A percentile compares a stretch with the other conserved stretches of the same genome.
phyloP scores from a whole-genome alignment of 345 rosid genomes.

The Erodium maritimum region DNA sequence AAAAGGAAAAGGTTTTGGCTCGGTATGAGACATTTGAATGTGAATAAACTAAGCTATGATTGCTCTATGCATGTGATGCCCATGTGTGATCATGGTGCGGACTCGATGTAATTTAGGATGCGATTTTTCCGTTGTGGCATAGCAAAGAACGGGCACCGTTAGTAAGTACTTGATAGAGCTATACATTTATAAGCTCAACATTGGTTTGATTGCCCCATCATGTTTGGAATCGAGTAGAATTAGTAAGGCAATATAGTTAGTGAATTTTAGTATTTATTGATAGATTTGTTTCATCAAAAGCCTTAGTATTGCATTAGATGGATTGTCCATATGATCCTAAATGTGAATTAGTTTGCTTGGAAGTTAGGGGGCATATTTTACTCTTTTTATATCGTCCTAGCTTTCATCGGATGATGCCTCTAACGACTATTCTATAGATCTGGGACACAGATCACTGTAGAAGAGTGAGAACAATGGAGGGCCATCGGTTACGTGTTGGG shows the following conservation, averaged over 20 bases:
- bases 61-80: conserved; percentile 30
- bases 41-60: background rate
- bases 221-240: background rate
- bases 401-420: conserved; percentile 1
- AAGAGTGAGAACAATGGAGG: conserved; percentile 87
- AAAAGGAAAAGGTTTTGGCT: background rate
- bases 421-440: conserved; percentile 30
- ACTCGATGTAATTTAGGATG: conserved; percentile 7
- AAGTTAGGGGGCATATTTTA: background rate
- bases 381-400: background rate
- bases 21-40: background rate
- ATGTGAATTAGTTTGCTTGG: background rate
- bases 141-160: background rate
- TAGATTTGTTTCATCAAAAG: no score
- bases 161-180: background rate
- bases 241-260: no score
- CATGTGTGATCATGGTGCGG: conserved; percentile 22
- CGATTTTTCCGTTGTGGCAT: no score
- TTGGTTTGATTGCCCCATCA: background rate
- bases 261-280: background rate
- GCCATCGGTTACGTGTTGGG: conserved; percentile 86
- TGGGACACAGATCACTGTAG: conserved; percentile 88
- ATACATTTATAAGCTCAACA: background rate
- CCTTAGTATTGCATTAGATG: background rate
- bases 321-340: background rate